Evolutionary conservation across 306 rosid species (phyloP), one percentile per base, ranked within the genome.

Genomic region (Quercus gilva): DNA sequence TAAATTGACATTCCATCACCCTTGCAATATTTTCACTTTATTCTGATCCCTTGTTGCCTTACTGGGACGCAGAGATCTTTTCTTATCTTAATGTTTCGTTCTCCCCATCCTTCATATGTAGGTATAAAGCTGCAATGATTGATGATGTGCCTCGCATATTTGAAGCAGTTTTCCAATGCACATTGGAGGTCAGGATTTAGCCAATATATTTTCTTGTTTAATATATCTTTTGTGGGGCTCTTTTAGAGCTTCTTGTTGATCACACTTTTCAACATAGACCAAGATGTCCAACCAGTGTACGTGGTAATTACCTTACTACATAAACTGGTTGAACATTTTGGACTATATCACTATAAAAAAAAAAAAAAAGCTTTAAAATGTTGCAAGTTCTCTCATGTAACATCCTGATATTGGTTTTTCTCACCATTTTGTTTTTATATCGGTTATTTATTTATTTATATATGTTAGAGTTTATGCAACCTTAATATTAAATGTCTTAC

Each of bases 151-250:
- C 96, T 79, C 93, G 98, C 52, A 93, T 96, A 88, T 96, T 96
- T 82, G 99, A 96, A 89, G 99, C 99, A 58, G 94, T 93, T 80
- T 96, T 96, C 49, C 98, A 93, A 90, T 96, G 99, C 94, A 96
- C 99, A 5, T 85, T 96, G 81, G 97, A 90, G 98, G 99, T 91
- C 82, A 89, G 79, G 58, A 59, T 81, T 25, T 63, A 31, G 65
- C 17, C 17, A 4, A 3, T 57, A 37, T 37, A 21, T 67, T 31
- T 67, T 28, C 35, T 35, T 6, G 21, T 67, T 35, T 35, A 19
- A 15, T 26, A 35, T 35, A 35, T 17, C 25, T 19, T 35, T 67
- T 67, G 5, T 8, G 6, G 13, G 25, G 51, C 26, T 19, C 23
- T 18, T 18, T 11, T 59, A 59, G 31, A 67, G 71, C 14, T 67